Percentiles rank a stretch among this genome's conserved stretches.
These are phyloP conservation scores for Paraconiothyrium brasiliense DNA, from an alignment of 2,329 filamentous ascomycete species.

Conservation along the genomic window DNA sequence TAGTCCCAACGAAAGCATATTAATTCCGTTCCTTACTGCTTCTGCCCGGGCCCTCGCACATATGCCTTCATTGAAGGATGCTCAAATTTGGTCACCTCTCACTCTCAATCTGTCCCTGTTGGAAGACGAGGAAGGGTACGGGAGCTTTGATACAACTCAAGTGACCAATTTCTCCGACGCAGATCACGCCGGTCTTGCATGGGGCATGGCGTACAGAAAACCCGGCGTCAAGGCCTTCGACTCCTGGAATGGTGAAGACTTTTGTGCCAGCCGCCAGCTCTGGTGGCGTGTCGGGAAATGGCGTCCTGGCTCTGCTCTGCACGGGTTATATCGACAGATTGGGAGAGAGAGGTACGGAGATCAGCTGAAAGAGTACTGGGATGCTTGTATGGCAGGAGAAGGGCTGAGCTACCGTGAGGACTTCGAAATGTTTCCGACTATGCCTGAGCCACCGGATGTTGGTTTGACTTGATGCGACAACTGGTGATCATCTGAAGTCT, in stretches of 20 bases:
- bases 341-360: not conserved
- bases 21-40: conserved; percentile 19
- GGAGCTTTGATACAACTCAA: not conserved
- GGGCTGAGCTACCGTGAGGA: too few relatives aligned
- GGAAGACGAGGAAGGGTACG: not conserved
- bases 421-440: too few relatives aligned
- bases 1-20: conserved; percentile 13
- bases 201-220: conserved; percentile 18
- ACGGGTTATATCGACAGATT: not conserved
- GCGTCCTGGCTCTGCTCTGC: not conserved
- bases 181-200: conserved; percentile 4
- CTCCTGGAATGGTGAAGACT: not conserved
- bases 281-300: conserved; percentile 5
- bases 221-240: not conserved
- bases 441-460: too few relatives aligned
- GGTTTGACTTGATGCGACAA: too few relatives aligned
- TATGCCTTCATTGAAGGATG: conserved; percentile 18
- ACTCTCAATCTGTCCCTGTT: not conserved
- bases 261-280: not conserved
- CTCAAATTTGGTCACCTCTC: conserved; percentile 19
- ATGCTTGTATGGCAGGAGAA: not conserved
- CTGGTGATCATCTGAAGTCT: too few relatives aligned
- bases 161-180: not conserved
- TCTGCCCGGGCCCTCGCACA: conserved; percentile 19
- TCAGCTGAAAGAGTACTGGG: not conserved